Base-by-base conservation (phyloP, 2,329 filamentous ascomycete species). In the Aspergillus sp. region DNA sequence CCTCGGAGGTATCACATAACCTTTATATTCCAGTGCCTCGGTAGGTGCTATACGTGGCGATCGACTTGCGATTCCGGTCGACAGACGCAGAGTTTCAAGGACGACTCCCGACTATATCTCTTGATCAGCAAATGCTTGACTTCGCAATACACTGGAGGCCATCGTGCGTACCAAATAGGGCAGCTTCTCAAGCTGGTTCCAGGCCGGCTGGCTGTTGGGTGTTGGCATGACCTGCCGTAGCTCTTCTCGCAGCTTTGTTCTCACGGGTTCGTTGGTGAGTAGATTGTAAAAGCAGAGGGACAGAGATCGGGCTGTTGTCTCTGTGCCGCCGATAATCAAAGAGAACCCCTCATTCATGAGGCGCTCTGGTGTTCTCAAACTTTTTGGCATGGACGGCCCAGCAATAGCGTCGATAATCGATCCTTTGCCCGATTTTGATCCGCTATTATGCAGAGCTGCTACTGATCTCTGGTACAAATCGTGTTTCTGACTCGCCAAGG, bases 261-360 rank as follows among this genome's bases (percentile, higher is more conserved):
- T 47, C 2, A 68, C 45, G 4, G 36, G 30, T 0, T 50, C 17
- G 5, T 65, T 59, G 4, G 20, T 53, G 14, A 66, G 41, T 1
- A 71, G 49, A 42, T 71, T 51, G 36, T 60, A 74, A 14, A 55
- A 53, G 3, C 58, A 60, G 11, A 67, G 32, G 1, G 63, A 57
- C 36, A 75, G 52, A 2, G 65, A 52, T 6, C 59, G 53, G 3
- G 63, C 65, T 2, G 67, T 70, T 2, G 69, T 77, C 54, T 77
- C 74, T 0, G 70, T 71, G 0, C 74, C 75, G 1, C 70, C 75
- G 1, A 63, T 56, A 0, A 76, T 46, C 17, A 78, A 53, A 4
- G 65, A 58, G 19, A 69, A 68, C 0, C 68, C 74, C 43, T 78
- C 76, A 3, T 74, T 49, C 33, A 64, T 64, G 1, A 76, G 58